These are phyloP conservation scores for Pyropia haitanensis DNA, from an alignment of 23 red algal species.

Conservation along the genomic window DNA sequence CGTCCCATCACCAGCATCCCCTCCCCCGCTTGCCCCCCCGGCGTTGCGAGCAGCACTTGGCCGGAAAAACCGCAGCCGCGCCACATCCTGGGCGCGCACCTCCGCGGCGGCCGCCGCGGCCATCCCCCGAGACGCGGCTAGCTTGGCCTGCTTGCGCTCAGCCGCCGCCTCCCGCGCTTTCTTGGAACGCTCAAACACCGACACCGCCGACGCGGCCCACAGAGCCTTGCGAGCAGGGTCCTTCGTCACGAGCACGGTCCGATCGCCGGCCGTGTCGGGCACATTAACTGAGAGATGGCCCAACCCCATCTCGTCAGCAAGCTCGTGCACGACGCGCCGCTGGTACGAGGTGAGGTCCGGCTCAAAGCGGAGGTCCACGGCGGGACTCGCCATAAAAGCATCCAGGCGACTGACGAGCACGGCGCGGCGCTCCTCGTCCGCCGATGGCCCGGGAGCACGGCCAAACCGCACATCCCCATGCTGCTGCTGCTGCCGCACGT, in stretches of 20 bases:
- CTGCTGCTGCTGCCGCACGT: too few species aligned
- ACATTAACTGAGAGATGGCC: conserved; percentile 26
- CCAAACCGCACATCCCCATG: too few species aligned
- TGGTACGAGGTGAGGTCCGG: conserved; percentile 32
- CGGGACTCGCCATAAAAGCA: neutral
- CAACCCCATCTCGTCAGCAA: conserved; percentile 25
- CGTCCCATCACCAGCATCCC: too few species aligned
- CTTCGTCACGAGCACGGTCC: conserved; percentile 31
- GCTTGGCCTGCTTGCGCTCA: too few species aligned
- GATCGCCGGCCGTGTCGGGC: conserved; percentile 14
- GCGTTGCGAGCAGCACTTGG: too few species aligned
- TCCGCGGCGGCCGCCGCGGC: too few species aligned
- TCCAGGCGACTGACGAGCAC: neutral
- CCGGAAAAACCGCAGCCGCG: too few species aligned
- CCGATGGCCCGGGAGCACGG: too few species aligned
- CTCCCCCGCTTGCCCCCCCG: too few species aligned
- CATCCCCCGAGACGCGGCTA: too few species aligned
- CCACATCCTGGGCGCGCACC: too few species aligned
- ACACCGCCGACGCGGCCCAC: conserved; percentile 22
- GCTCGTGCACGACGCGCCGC: conserved; percentile 20
- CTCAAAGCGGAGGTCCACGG: conserved; percentile 38
- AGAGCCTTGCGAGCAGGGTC: conserved; percentile 22
- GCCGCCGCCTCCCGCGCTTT: conserved; percentile 8
- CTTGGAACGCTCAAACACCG: neutral
- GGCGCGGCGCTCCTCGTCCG: too few species aligned